A percentile compares a stretch with the other conserved stretches of the same genome.
phyloP scores from a whole-genome alignment of 2,329 filamentous ascomycete species.

The Colletotrichum sojae region DNA sequence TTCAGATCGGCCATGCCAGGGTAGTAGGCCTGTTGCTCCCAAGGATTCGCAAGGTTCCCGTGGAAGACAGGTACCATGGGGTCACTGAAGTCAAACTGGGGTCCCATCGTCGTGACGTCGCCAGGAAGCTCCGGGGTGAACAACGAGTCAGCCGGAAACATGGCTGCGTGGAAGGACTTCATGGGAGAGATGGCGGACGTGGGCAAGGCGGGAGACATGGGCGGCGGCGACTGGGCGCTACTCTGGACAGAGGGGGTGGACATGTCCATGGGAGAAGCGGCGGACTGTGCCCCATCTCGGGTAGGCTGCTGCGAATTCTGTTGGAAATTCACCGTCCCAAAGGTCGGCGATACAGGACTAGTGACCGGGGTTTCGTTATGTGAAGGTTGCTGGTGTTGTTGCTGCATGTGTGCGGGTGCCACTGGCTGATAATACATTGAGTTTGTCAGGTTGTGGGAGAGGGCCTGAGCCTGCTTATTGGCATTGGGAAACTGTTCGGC shows the following conservation, averaged over 20 bases:
- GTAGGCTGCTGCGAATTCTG: background rate
- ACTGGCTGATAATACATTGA: constrained; percentile 38
- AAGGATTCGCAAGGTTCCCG: constrained; percentile 25
- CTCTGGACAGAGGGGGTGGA: constrained; percentile 17
- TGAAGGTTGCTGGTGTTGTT: constrained; percentile 20
- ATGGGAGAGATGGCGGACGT: constrained; percentile 44
- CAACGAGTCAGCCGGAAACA: constrained; percentile 49
- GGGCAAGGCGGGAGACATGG: constrained; percentile 47
- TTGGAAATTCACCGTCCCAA: constrained; percentile 36
- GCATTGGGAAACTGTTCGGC: constrained; percentile 61
- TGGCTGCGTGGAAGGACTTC: constrained; percentile 43
- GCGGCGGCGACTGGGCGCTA: constrained; percentile 46
- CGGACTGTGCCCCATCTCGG: constrained; percentile 32
- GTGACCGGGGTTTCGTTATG: constrained; percentile 1
- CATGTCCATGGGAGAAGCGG: constrained; percentile 43
- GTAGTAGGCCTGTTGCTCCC: constrained; percentile 27
- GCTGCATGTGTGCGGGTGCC: background rate
- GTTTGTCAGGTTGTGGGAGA: constrained; percentile 40
- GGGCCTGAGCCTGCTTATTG: constrained; percentile 47
- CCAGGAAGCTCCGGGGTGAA: constrained; percentile 60
- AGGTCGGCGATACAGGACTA: constrained; percentile 29
- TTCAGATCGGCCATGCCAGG: constrained; percentile 28
- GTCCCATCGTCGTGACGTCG: constrained; percentile 58
- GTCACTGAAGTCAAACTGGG: constrained; percentile 50
- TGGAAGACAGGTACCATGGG: constrained; percentile 39